Evolutionary conservation across 2,329 filamentous ascomycete species (phyloP).

Genomic region (Penicillium polonicum): DNA sequence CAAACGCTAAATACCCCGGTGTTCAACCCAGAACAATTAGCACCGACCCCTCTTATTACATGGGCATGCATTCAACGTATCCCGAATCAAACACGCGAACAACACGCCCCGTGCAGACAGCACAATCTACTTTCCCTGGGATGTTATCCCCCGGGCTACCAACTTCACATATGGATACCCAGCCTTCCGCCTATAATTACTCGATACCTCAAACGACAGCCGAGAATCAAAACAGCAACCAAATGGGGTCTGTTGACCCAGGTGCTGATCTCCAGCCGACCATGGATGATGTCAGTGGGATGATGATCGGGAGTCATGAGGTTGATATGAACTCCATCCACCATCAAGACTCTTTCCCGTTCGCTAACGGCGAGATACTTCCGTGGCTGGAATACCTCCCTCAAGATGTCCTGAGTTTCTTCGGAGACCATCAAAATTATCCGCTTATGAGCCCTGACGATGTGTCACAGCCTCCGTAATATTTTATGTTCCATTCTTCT

Average conservation of each 20-base stretch:
- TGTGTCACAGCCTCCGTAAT: slow-evolving; percentile 24
- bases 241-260: slow-evolving; percentile 16
- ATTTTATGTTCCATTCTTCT: background rate
- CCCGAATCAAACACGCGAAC: slow-evolving; percentile 21
- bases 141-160: slow-evolving; percentile 20
- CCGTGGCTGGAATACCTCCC: slow-evolving; percentile 75
- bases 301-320: slow-evolving; percentile 75
- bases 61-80: slow-evolving; percentile 52
- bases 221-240: slow-evolving; percentile 15
- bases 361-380: slow-evolving; percentile 60
- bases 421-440: slow-evolving; percentile 41
- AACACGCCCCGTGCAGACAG: slow-evolving; percentile 27
- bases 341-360: slow-evolving; percentile 40
- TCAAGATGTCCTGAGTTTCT: slow-evolving; percentile 61
- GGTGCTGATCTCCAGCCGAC: slow-evolving; percentile 20
- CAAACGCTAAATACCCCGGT: slow-evolving; percentile 27
- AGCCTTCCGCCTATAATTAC: slow-evolving; percentile 26
- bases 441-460: slow-evolving; percentile 34
- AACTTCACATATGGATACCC: slow-evolving; percentile 22
- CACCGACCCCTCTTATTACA: slow-evolving; percentile 39
- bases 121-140: slow-evolving; percentile 18
- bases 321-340: slow-evolving; percentile 68
- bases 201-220: slow-evolving; percentile 18
- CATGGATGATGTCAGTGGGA: slow-evolving; percentile 33
- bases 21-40: slow-evolving; percentile 44